These are phyloP conservation scores for Sugiyamaella paludigena DNA, from an alignment of 1,139 yeast species.

Conservation along the genomic window DNA sequence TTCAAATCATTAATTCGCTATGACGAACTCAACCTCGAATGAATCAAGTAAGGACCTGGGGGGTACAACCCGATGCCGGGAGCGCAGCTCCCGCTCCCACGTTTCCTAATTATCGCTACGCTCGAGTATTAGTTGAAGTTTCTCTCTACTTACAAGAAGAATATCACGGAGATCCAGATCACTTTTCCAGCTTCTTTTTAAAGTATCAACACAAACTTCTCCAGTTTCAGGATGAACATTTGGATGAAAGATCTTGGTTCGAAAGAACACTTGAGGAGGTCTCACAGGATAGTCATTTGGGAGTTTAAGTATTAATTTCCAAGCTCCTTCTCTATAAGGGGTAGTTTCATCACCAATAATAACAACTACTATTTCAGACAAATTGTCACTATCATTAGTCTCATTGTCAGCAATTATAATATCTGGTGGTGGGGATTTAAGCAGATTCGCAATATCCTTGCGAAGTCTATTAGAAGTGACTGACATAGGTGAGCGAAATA, in stretches of 20 bases:
- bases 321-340: constrained; percentile 53
- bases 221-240: constrained; percentile 68
- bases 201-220: constrained; percentile 77
- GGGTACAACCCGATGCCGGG: too few relatives aligned
- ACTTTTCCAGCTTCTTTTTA: constrained; percentile 65
- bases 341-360: constrained; percentile 52
- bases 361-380: not conserved
- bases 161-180: constrained; percentile 38
- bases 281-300: constrained; percentile 56
- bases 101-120: too few relatives aligned
- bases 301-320: constrained; percentile 51
- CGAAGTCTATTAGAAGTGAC: constrained; percentile 3
- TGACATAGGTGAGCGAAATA: not conserved
- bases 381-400: not conserved
- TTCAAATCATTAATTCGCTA: too few relatives aligned
- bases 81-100: too few relatives aligned
- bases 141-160: constrained; percentile 24
- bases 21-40: too few relatives aligned
- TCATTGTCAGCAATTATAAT: not conserved
- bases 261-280: constrained; percentile 62
- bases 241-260: constrained; percentile 63
- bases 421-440: constrained; percentile 10
- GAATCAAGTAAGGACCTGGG: too few relatives aligned
- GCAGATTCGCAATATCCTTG: constrained; percentile 1
- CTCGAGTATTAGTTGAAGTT: too few relatives aligned